These are phyloP conservation scores for Trametes gibbosa DNA, from an alignment of 768 basidiomycete species.

Conservation along the genomic window DNA sequence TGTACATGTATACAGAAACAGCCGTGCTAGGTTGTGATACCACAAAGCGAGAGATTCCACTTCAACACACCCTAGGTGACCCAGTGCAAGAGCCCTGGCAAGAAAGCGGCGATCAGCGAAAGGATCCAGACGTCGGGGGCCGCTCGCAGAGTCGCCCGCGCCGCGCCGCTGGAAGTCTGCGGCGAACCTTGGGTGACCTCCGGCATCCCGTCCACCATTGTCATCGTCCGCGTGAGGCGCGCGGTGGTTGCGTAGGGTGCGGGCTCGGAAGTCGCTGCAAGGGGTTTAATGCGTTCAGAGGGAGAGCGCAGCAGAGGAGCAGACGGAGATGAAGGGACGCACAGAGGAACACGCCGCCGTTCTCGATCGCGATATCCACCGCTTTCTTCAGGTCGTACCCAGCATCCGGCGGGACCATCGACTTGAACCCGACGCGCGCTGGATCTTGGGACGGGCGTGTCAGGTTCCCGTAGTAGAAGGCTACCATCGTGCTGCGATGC, in stretches of 20 bases:
- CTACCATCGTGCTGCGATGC: conserved; percentile 51
- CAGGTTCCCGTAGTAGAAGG: conserved; percentile 74
- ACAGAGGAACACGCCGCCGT: conserved; percentile 34
- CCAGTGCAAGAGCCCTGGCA: neutral
- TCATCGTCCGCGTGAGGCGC: neutral
- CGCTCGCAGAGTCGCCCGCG: neutral
- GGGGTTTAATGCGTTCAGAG: neutral
- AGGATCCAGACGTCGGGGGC: neutral
- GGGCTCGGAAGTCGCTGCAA: conserved; percentile 4
- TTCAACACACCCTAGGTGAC: neutral
- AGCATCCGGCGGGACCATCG: conserved; percentile 63
- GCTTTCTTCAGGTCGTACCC: conserved; percentile 36
- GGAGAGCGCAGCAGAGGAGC: too few species aligned
- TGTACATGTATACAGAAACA: too few species aligned
- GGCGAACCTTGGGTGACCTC: conserved; percentile 10
- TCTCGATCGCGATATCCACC: conserved; percentile 30
- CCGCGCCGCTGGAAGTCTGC: neutral
- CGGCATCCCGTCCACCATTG: neutral
- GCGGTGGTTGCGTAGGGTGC: conserved; percentile 1
- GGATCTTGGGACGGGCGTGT: conserved; percentile 64
- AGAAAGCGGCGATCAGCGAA: conserved; percentile 5
- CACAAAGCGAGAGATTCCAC: too few species aligned
- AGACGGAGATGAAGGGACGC: neutral
- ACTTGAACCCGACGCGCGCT: conserved; percentile 68
- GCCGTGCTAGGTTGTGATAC: too few species aligned